phyloP scores from a whole-genome alignment of 2,329 filamentous ascomycete species.

The Coccinonectria pachysandricola region DNA sequence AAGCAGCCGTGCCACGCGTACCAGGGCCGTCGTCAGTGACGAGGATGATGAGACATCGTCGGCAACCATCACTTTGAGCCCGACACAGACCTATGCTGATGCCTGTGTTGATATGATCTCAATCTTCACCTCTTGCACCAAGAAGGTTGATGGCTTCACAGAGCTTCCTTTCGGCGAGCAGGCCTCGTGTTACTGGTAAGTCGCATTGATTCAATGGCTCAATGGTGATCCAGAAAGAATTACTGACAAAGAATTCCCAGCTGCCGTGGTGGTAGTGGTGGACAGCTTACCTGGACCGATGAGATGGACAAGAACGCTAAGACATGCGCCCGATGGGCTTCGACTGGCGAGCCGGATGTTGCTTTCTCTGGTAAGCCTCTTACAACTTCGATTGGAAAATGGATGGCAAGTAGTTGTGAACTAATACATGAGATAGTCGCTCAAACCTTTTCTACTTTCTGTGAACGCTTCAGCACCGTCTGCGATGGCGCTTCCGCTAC shows the following conservation, averaged over 20 bases:
- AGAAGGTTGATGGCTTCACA: constrained; percentile 15
- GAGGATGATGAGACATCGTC: constrained; percentile 1
- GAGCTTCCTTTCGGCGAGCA: constrained; percentile 16
- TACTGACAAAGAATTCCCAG: constrained; percentile 10
- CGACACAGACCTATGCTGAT: constrained; percentile 11
- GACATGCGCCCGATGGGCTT: constrained; percentile 22
- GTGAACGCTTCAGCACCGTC: constrained; percentile 20
- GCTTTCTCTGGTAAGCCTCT: constrained; percentile 14
- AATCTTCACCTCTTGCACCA: constrained; percentile 18
- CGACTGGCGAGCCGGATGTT: constrained; percentile 16
- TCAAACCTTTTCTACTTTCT: constrained; percentile 19
- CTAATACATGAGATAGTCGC: constrained; percentile 18
- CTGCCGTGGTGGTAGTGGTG: constrained; percentile 13
- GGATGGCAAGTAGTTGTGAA: too few species aligned
- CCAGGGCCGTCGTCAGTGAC: constrained; percentile 6
- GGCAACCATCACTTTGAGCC: constrained; percentile 6
- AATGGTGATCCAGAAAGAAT: too few species aligned
- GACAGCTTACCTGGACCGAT: constrained; percentile 19
- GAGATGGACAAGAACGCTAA: constrained; percentile 19
- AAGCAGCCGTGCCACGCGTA: too few species aligned
- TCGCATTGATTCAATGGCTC: too few species aligned
- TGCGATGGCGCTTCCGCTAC: constrained; percentile 9
- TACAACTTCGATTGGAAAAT: too few species aligned
- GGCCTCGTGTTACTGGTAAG: constrained; percentile 25
- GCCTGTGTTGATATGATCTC: constrained; percentile 19